Percentiles rank a stretch among this genome's conserved stretches.
Conservation (phyloP, 768 basidiomycete genomes). For the Russula lepida region DNA sequence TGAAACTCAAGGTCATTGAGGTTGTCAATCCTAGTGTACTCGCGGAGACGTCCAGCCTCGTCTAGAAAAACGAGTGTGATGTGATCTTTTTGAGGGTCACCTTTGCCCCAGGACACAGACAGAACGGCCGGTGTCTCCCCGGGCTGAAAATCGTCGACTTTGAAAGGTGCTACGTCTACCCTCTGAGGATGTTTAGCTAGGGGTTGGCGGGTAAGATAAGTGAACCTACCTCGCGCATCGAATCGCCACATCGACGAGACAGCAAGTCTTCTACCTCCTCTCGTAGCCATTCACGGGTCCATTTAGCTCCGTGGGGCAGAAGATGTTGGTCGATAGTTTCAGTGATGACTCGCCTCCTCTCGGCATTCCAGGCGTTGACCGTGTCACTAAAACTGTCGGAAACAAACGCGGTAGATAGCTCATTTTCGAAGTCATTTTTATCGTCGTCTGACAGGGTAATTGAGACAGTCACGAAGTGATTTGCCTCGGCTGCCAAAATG, state of each 20-base stretch:
- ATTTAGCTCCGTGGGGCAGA: conserved; percentile 78
- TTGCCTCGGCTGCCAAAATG: conserved; percentile 85
- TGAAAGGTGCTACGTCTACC: conserved; percentile 73
- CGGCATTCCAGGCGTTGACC: conserved; percentile 85
- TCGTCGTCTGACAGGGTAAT: conserved; percentile 58
- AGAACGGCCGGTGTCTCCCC: conserved; percentile 76
- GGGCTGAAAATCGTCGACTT: conserved; percentile 48
- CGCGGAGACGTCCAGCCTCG: conserved; percentile 82
- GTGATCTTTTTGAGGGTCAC: conserved; percentile 86
- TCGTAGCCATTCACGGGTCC: conserved; percentile 81
- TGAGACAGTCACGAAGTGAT: conserved; percentile 71
- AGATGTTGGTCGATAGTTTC: conserved; percentile 74
- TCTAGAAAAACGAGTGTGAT: conserved; percentile 82
- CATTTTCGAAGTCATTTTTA: conserved; percentile 60
- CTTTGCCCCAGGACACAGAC: conserved; percentile 90
- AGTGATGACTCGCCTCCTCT: conserved; percentile 69
- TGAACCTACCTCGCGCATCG: conserved; percentile 59
- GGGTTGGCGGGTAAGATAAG: background rate
- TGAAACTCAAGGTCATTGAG: conserved; percentile 59
- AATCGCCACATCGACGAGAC: conserved; percentile 55
- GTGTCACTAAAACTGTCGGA: conserved; percentile 81
- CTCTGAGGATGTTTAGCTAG: conserved; percentile 41
- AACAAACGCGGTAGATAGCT: conserved; percentile 71
- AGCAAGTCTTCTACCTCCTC: conserved; percentile 87
- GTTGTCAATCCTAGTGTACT: conserved; percentile 84